These are phyloP conservation scores for Sporothrix brunneoviolacea DNA, from an alignment of 2,329 filamentous ascomycete species.

Conservation along the genomic window DNA sequence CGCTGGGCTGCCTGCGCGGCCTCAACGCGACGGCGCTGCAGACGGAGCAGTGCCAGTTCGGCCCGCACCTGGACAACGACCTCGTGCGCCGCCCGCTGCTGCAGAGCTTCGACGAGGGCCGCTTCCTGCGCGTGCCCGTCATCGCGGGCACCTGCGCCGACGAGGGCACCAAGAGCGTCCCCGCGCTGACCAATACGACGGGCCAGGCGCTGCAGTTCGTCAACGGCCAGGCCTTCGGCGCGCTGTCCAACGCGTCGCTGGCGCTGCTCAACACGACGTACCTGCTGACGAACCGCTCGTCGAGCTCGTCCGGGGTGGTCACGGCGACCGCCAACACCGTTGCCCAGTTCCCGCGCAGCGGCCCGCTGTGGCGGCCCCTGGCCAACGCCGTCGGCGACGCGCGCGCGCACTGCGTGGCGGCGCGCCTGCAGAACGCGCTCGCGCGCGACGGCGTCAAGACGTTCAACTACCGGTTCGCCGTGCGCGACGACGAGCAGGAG, in stretches of 20 bases:
- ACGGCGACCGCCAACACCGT: slow-evolving; percentile 24
- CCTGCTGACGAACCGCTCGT: slow-evolving; percentile 17
- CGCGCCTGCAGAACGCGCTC: slow-evolving; percentile 24
- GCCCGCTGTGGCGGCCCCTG: slow-evolving; percentile 32
- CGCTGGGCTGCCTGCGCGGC: slow-evolving; percentile 18
- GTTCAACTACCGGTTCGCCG: slow-evolving; percentile 67
- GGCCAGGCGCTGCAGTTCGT: slow-evolving; percentile 29
- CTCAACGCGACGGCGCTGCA: slow-evolving; percentile 19
- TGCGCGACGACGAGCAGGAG: slow-evolving; percentile 50
- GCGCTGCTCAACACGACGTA: slow-evolving; percentile 29
- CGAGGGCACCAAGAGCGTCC: slow-evolving; percentile 32
- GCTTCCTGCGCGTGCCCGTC: slow-evolving; percentile 37
- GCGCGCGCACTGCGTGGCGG: slow-evolving; percentile 50
- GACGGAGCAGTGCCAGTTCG: slow-evolving; percentile 21
- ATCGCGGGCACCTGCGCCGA: slow-evolving; percentile 31
- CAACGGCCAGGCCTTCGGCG: slow-evolving; percentile 28
- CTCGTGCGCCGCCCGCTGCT: slow-evolving; percentile 16
- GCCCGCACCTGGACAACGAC: slow-evolving; percentile 16
- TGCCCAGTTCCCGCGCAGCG: slow-evolving; percentile 23
- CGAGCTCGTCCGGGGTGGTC: neutral
- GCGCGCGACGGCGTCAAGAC: slow-evolving; percentile 31
- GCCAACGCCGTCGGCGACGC: slow-evolving; percentile 56
- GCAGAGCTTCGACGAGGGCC: slow-evolving; percentile 34
- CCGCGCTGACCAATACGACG: slow-evolving; percentile 26
- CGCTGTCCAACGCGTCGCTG: slow-evolving; percentile 26